A percentile compares a stretch with the other conserved stretches of the same genome.
Evolutionary conservation across 306 rosid species (phyloP).

Genomic region (Medicago arabica): DNA sequence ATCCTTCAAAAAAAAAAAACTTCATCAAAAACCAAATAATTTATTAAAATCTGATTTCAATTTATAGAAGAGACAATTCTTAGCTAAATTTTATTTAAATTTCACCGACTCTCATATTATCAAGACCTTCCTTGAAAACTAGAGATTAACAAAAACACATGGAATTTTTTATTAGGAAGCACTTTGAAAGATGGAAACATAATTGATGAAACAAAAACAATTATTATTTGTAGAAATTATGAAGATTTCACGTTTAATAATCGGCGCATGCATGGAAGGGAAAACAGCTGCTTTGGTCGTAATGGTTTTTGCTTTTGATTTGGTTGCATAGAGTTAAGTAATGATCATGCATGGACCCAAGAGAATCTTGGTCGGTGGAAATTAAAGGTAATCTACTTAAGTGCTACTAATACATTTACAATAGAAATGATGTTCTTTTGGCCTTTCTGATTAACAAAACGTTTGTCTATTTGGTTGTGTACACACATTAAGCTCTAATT

Average conservation of each 20-base stretch:
- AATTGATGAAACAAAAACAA: too few species aligned
- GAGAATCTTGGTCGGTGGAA: conserved; percentile 48
- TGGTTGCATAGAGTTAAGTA: conserved; percentile 22
- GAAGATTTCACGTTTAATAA: conserved; percentile 4
- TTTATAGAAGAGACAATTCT: too few species aligned
- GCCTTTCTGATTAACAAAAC: conserved; percentile 37
- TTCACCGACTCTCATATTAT: too few species aligned
- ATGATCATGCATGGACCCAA: conserved; percentile 44
- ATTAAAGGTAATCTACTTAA: conserved; percentile 47
- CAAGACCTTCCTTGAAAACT: too few species aligned
- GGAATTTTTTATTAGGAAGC: too few species aligned
- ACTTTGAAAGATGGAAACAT: too few species aligned
- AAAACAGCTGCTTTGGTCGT: conserved; percentile 36
- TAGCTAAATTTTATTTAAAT: too few species aligned
- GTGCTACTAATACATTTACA: background rate
- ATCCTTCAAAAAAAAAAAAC: too few species aligned
- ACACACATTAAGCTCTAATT: background rate
- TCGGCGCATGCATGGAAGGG: conserved; percentile 35
- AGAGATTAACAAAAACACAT: too few species aligned
- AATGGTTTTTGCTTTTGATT: conserved; percentile 40
- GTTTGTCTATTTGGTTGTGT: conserved; percentile 31
- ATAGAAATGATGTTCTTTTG: conserved; percentile 43
- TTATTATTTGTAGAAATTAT: background rate
- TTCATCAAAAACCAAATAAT: too few species aligned
- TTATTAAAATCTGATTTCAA: too few species aligned